Base-by-base conservation (phyloP, 1,284 basidiomycete genomes). In the Fistulinella cinereoalba region DNA sequence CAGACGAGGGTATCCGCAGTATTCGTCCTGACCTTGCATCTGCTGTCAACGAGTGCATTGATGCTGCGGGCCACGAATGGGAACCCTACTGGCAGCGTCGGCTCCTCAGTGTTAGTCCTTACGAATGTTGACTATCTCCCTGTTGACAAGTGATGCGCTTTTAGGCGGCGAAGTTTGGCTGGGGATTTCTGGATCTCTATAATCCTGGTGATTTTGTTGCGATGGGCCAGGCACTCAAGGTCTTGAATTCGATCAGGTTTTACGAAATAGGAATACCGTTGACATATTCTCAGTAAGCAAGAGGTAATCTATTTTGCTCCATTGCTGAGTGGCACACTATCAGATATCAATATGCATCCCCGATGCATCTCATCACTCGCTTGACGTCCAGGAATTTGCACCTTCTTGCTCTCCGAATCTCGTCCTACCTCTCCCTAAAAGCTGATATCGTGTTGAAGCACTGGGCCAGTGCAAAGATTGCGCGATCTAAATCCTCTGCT, bases 391-490 rank as follows among this genome's bases (percentile, higher is more conserved):
- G 94, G 12, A 92, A 93, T 54, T 77, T 94, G 51, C 95, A 99
- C 64, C 80, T 97, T 1, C 81, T 97, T 25, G 92, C 94, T 2
- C 80, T 98, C 6, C 84, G 92, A n/a, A 86, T 99, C 52, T 94
- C 94, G 1, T 78, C 82, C 9, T 92, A 85, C 68, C 78, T 99
- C 13, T 78, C 79, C 6, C 74, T 97, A 19, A 87, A 90, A 23
- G 88, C 92, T 0, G 90, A 95, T 52, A 76, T 83, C 0, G 93
- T 99, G 0, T 74, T 99, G 37, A 91, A 88, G 57, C 96, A 98
- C 64, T 99, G 97, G 97, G 95, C 97, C 0, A 85, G 85, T 50
- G 88, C 91, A 6, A 96, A 97, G 67, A 95, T 99, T 47, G 68
- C 83, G 22, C 80, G 81, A 7, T 83, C 89, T 8, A 80, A 82